Base-by-base conservation (phyloP, 441 rosid genomes). In the Mallotus repandus region DNA sequence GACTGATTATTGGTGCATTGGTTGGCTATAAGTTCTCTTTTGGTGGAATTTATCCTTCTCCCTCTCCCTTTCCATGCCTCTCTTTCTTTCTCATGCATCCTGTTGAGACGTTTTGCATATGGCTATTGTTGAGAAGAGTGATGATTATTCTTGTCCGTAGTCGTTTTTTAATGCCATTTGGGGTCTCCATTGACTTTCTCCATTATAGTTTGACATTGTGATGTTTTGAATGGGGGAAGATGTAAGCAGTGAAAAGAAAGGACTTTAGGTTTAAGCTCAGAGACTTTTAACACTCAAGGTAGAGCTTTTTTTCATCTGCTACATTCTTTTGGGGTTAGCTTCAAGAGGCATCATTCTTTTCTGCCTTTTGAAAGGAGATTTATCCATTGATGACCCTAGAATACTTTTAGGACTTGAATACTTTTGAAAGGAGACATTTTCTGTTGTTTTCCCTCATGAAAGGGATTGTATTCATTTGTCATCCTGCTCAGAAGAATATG, bases 401-500 rank as follows among this genome's bases (percentile, higher is more conserved):
- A 64, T 56, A 63, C 21, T 74, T 49, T 69, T 58, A 25, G 74
- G 45, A 77, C 65, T 63, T 72, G 75, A 29, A 29, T 29, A 29
- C 32, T 29, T 29, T 29, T 29, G 32, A 29, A 29, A 25, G 74
- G 66, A 72, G 55, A 74, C 35, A 66, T 66, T 15, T 45, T 45
- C 49, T 45, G 49, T 45, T 8, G 32, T 45, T 64, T 49, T 29
- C 4, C 61, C 65, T 55, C 49, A n/a, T 58, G 53, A 70, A 68
- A 75, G 68, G 72, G 62, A 60, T 35, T 56, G 22, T 41, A 55
- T 67, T 67, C 70, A 32, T 25, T 63, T 60, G 41, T 77, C 35
- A 60, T 66, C 61, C 65, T 53, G 12, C 64, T 69, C 65, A 49
- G 72, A 73, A 57, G 79, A 74, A 66, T 8, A 45, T 52, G 66